Evolutionary conservation across 2,329 filamentous ascomycete genomes (phyloP).

Genomic region (Lecanicillium sp.): DNA sequence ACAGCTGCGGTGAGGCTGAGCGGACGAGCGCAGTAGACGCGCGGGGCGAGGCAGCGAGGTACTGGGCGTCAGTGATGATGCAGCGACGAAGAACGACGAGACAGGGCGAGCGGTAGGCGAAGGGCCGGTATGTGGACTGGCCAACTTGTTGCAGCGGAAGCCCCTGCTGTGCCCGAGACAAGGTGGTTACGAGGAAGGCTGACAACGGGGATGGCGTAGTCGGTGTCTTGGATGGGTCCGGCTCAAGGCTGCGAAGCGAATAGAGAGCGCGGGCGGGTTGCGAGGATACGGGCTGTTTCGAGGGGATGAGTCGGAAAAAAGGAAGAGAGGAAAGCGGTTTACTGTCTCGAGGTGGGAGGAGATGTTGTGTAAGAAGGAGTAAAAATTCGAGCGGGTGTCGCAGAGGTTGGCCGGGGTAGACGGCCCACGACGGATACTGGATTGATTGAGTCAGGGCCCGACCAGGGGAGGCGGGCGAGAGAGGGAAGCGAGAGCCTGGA

Average conservation of each 20-base stretch:
- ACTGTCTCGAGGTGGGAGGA: constrained; percentile 19
- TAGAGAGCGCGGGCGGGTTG: constrained; percentile 13
- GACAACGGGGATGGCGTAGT: constrained; percentile 1
- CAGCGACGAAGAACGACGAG: not conserved
- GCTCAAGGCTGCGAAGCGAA: not conserved
- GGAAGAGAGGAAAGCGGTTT: no score
- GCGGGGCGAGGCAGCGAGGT: constrained; percentile 6
- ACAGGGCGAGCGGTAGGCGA: not conserved
- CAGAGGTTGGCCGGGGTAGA: constrained; percentile 9
- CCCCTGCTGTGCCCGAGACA: constrained; percentile 8
- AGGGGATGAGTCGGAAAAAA: constrained; percentile 14
- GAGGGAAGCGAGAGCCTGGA: not conserved
- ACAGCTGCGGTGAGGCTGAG: constrained; percentile 6
- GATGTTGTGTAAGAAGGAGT: not conserved
- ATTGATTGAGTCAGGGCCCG: constrained; percentile 10
- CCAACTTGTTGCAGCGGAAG: not conserved
- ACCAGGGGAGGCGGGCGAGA: constrained; percentile 10
- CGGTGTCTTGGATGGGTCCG: not conserved
- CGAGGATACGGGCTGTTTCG: not conserved
- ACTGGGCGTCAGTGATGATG: no score
- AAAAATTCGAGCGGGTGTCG: constrained; percentile 3
- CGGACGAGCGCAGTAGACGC: constrained; percentile 1
- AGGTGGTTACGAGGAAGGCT: constrained; percentile 3
- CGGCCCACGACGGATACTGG: constrained; percentile 9
- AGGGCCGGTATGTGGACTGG: not conserved